Percentiles rank a stretch among this genome's conserved stretches.
phyloP scores from a whole-genome alignment of 441 rosid species.

The Syzygium malaccense region DNA sequence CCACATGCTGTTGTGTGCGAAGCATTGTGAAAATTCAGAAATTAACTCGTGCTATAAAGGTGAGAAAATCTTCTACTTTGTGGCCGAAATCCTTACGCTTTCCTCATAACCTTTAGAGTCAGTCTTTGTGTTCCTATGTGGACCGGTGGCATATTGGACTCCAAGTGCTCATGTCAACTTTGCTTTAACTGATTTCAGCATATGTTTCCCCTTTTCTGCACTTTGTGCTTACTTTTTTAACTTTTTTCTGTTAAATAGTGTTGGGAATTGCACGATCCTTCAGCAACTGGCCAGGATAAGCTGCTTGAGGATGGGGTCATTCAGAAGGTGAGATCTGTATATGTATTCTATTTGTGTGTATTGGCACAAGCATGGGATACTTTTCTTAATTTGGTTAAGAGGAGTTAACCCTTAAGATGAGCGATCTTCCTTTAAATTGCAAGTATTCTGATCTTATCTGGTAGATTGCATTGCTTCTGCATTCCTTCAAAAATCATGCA shows the following conservation, averaged over 20 bases:
- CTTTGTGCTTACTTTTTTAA: background rate
- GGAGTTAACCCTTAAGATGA: background rate
- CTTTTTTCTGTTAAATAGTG: constrained; percentile 21
- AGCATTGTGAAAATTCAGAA: constrained; percentile 53
- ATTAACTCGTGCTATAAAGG: constrained; percentile 42
- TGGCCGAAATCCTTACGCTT: background rate
- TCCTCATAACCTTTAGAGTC: background rate
- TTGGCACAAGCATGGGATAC: background rate
- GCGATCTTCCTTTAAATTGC: background rate
- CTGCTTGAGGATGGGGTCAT: constrained; percentile 38
- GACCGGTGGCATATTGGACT: background rate
- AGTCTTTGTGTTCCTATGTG: background rate
- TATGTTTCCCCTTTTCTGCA: background rate
- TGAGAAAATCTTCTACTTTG: constrained; percentile 25
- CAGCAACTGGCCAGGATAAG: constrained; percentile 29
- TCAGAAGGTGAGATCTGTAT: constrained; percentile 43
- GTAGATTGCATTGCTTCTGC: background rate
- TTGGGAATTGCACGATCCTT: constrained; percentile 19
- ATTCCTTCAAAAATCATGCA: background rate
- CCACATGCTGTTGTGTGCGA: constrained; percentile 51
- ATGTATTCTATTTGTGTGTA: background rate
- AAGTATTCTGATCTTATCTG: background rate
- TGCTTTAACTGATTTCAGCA: background rate
- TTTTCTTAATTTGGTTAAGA: background rate
- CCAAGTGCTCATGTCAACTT: background rate